Conservation (phyloP, 345 rosid genomes). For the Isatis tinctoria region DNA sequence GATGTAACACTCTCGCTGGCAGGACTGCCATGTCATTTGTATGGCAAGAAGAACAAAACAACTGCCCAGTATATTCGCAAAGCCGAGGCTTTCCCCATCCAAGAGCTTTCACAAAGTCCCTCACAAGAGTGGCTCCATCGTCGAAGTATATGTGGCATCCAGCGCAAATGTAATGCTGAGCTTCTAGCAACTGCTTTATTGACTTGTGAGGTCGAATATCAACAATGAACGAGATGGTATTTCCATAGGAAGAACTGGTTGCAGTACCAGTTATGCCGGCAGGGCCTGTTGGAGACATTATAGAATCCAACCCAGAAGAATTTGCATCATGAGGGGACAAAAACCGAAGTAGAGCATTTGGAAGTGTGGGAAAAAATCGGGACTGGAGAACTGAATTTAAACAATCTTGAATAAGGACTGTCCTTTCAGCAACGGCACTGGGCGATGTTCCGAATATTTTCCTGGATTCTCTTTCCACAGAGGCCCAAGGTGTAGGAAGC, state of each 20-base stretch:
- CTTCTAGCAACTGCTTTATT: slow-evolving; percentile 70
- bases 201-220: slow-evolving; percentile 67
- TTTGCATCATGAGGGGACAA: slow-evolving; percentile 67
- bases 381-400: slow-evolving; percentile 63
- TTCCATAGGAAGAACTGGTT: slow-evolving; percentile 61
- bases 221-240: slow-evolving; percentile 79
- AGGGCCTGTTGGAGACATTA: slow-evolving; percentile 36
- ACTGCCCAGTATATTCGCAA: slow-evolving; percentile 88
- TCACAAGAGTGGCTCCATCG: slow-evolving; percentile 64
- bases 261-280: slow-evolving; percentile 17
- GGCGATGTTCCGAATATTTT: slow-evolving; percentile 87
- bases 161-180: slow-evolving; percentile 83
- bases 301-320: slow-evolving; percentile 40
- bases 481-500: slow-evolving; percentile 85
- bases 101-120: slow-evolving; percentile 65
- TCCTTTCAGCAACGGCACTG: slow-evolving; percentile 78
- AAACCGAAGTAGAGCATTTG: slow-evolving; percentile 67
- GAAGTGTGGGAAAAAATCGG: slow-evolving; percentile 48
- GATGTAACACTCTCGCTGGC: slow-evolving; percentile 89
- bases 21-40: slow-evolving; percentile 76
- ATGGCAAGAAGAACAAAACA: slow-evolving; percentile 91
- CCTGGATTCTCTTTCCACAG: slow-evolving; percentile 75
- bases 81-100: slow-evolving; percentile 94
- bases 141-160: slow-evolving; percentile 90
- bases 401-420: slow-evolving; percentile 82